Evolutionary conservation across 768 basidiomycete genomes (phyloP).

Genomic region (Lactarius deliciosus): DNA sequence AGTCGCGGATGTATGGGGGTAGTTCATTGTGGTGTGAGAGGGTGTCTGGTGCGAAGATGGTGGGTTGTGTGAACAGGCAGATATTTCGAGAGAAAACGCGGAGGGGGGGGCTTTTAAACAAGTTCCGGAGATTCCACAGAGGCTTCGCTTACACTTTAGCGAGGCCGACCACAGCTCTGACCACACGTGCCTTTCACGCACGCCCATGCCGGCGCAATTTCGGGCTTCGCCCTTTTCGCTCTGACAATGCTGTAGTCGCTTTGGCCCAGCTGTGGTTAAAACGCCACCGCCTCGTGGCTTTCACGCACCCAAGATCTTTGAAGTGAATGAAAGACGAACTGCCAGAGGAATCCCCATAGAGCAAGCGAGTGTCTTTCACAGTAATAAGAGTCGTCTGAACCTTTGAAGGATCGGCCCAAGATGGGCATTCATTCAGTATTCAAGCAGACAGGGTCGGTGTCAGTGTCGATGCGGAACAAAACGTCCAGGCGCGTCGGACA

Average conservation of each 20-base stretch:
- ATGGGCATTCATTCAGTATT: not conserved
- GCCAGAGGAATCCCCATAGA: not conserved
- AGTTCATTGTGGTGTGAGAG: not conserved
- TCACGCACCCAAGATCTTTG: not conserved
- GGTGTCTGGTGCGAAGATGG: not conserved
- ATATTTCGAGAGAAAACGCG: not conserved
- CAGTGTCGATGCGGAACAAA: not conserved
- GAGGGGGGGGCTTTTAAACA: not conserved
- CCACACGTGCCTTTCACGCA: not conserved
- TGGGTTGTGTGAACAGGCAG: not conserved
- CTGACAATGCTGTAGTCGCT: not conserved
- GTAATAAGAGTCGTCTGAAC: not conserved
- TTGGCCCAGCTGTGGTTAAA: not conserved
- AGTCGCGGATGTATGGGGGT: not conserved
- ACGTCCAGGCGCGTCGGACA: too few relatives aligned
- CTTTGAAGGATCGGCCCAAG: not conserved
- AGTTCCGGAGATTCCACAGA: not conserved
- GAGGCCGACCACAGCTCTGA: conserved; percentile 1
- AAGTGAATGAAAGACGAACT: not conserved
- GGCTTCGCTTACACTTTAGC: not conserved
- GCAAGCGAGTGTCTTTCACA: not conserved
- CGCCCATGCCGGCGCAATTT: not conserved
- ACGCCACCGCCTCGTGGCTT: not conserved
- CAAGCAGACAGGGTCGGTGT: not conserved
- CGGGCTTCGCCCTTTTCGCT: not conserved